Conservation (phyloP, 345 rosid species). For the Camelina laxa region DNA sequence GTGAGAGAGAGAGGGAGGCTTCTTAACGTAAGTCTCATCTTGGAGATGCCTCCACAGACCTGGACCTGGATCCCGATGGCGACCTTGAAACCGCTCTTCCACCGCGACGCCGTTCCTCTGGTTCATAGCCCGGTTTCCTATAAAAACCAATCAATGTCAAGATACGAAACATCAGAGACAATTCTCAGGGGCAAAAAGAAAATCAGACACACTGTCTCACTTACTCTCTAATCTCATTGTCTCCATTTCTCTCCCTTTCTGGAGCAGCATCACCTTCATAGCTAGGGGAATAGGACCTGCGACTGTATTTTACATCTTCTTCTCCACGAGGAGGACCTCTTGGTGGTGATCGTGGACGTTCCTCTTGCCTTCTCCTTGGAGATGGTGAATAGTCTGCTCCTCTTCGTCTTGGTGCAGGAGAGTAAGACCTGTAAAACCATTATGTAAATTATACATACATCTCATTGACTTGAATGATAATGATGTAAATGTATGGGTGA, state of each 20-base stretch:
- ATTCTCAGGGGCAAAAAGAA: neutral
- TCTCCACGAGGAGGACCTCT: slow-evolving; percentile 76
- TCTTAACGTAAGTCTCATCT: slow-evolving; percentile 33
- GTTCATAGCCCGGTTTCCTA: slow-evolving; percentile 57
- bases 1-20: neutral
- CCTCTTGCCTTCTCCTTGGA: slow-evolving; percentile 70
- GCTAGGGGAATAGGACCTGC: slow-evolving; percentile 71
- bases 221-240: slow-evolving; percentile 60
- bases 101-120: slow-evolving; percentile 50
- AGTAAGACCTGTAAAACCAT: slow-evolving; percentile 65
- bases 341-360: slow-evolving; percentile 72
- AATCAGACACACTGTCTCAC: slow-evolving; percentile 33
- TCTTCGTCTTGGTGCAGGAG: slow-evolving; percentile 74
- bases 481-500: neutral
- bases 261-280: slow-evolving; percentile 51
- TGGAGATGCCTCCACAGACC: slow-evolving; percentile 68
- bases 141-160: slow-evolving; percentile 25
- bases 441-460: neutral
- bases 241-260: slow-evolving; percentile 48
- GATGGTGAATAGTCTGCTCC: slow-evolving; percentile 68
- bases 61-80: slow-evolving; percentile 74
- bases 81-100: slow-evolving; percentile 62
- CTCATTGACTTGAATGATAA: neutral
- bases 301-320: slow-evolving; percentile 52
- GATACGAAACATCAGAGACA: neutral